Evolutionary conservation across 352 stramenopile species (phyloP).

Genomic region (Blastocystis sp.): DNA sequence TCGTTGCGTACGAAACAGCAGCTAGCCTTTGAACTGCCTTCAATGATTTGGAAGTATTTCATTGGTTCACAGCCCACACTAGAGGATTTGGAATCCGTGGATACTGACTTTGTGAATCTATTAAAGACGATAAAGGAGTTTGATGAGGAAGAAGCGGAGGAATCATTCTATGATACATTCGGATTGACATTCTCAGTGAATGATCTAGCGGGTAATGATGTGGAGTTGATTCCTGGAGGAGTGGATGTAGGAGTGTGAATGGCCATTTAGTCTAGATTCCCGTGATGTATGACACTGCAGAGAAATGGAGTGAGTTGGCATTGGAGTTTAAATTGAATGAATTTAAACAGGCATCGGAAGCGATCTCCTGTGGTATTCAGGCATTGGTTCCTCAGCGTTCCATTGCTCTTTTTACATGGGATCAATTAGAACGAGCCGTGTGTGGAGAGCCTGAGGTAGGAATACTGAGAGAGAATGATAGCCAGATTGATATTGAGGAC

Average conservation of each 20-base stretch:
- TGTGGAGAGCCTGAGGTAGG: conserved; percentile 73
- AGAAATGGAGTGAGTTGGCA: conserved; percentile 71
- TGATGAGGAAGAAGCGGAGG: conserved; percentile 73
- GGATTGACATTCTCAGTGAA: conserved; percentile 85
- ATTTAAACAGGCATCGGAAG: conserved; percentile 74
- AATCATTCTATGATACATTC: conserved; percentile 84
- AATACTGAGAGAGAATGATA: not conserved
- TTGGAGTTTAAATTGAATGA: conserved; percentile 73
- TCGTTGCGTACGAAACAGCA: conserved; percentile 82
- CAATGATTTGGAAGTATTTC: conserved; percentile 84
- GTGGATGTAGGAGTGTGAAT: not conserved
- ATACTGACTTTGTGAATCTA: conserved; percentile 81
- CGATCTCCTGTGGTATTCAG: conserved; percentile 72
- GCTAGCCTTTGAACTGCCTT: conserved; percentile 80
- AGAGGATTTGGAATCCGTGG: conserved; percentile 81
- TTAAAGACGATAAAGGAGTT: conserved; percentile 82
- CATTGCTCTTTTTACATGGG: conserved; percentile 74
- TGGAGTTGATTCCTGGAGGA: conserved; percentile 72
- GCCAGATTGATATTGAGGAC: conserved; percentile 73
- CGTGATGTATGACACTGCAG: conserved; percentile 73
- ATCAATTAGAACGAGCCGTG: conserved; percentile 75
- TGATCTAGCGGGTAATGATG: conserved; percentile 78
- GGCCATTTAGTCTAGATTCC: conserved; percentile 48
- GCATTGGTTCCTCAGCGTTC: conserved; percentile 72
- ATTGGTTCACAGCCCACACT: conserved; percentile 74